Conservation (phyloP, 2,329 filamentous ascomycete genomes). For the Talaromyces sp. region DNA sequence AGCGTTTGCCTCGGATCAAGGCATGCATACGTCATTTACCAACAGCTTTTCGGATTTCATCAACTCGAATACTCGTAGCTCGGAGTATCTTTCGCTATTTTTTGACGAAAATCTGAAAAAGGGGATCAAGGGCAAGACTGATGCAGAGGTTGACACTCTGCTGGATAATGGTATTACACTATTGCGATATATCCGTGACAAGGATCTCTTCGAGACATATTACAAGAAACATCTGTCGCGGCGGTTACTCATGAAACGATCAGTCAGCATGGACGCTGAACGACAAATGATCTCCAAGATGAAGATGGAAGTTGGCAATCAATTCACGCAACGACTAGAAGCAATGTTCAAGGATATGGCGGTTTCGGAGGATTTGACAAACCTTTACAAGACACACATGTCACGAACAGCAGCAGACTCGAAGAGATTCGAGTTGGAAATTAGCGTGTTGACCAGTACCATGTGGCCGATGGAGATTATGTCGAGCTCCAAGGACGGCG, state of each 20-base stretch:
- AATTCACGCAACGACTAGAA: slow-evolving; percentile 88
- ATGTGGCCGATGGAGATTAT: slow-evolving; percentile 93
- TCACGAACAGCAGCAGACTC: slow-evolving; percentile 53
- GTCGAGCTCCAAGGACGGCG: slow-evolving; percentile 53
- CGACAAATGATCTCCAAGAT: slow-evolving; percentile 94
- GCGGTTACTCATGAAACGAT: slow-evolving; percentile 80
- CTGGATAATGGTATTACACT: slow-evolving; percentile 86
- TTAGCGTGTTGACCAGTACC: slow-evolving; percentile 85
- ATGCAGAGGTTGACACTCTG: slow-evolving; percentile 74
- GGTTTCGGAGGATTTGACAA: slow-evolving; percentile 75
- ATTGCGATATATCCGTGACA: slow-evolving; percentile 81
- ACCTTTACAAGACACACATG: slow-evolving; percentile 68
- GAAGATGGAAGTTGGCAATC: slow-evolving; percentile 93
- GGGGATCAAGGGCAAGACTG: slow-evolving; percentile 87
- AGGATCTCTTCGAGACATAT: slow-evolving; percentile 92
- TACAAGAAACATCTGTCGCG: slow-evolving; percentile 96
- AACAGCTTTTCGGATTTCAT: slow-evolving; percentile 90
- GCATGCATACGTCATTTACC: slow-evolving; percentile 74
- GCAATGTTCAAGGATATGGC: slow-evolving; percentile 98
- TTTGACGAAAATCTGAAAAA: slow-evolving; percentile 96
- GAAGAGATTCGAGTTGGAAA: slow-evolving; percentile 68
- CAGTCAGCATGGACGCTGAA: slow-evolving; percentile 85
- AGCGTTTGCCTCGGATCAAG: slow-evolving; percentile 70
- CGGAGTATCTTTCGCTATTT: slow-evolving; percentile 91
- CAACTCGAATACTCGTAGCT: slow-evolving; percentile 77